Evolutionary conservation across 306 rosid genomes (phyloP).

Genomic region (Potentilla sterilis): DNA sequence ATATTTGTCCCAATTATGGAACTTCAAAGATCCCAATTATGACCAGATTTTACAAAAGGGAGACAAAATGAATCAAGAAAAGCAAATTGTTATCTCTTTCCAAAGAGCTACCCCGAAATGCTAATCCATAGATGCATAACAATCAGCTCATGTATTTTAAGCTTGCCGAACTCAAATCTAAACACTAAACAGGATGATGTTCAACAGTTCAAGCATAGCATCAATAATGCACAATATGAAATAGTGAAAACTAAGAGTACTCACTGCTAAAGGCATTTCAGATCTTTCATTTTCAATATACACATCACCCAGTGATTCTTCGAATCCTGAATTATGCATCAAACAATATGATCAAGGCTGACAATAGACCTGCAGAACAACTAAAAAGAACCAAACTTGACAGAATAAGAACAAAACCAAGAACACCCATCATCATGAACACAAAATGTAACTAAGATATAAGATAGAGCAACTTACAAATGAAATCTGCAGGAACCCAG

Average conservation of each 20-base stretch:
- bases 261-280: constrained; percentile 34
- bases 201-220: not conserved
- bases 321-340: constrained; percentile 24
- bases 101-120: not conserved
- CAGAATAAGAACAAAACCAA: not conserved
- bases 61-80: not conserved
- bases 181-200: too few relatives aligned
- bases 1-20: not conserved
- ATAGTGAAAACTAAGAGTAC: constrained; percentile 7
- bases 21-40: not conserved
- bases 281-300: constrained; percentile 19
- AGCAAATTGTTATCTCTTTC: not conserved
- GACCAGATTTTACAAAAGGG: not conserved
- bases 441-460: constrained; percentile 4
- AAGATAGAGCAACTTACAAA: constrained; percentile 27
- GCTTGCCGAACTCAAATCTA: not conserved
- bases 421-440: constrained; percentile 8
- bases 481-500: constrained; percentile 37
- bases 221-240: not conserved
- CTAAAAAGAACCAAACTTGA: not conserved
- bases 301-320: constrained; percentile 35
- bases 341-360: not conserved
- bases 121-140: not conserved
- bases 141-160: not conserved
- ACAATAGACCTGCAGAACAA: not conserved